Evolutionary conservation across 73 alveolate species (phyloP).

Genomic region (Paraurostyla sp.): DNA sequence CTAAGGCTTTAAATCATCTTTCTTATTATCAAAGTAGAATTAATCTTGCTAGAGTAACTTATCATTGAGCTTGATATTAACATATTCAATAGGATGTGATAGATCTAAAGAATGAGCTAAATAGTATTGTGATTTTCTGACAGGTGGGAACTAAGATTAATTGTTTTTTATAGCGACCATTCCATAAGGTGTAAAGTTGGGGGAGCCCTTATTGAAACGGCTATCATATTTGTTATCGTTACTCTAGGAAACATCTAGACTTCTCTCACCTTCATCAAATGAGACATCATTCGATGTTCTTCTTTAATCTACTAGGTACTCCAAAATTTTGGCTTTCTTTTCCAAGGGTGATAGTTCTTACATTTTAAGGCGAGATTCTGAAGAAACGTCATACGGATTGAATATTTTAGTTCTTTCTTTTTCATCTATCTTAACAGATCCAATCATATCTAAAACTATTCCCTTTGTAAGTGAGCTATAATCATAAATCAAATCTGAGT

Average conservation of each 20-base stretch:
- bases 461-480: neutral
- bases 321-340: slow-evolving; percentile 22
- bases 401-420: neutral
- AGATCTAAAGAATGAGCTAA: slow-evolving; percentile 19
- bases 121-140: neutral
- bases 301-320: neutral
- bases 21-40: slow-evolving; percentile 10
- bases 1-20: neutral
- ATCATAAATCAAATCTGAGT: neutral
- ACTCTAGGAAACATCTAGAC: too few species aligned
- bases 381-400: neutral
- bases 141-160: slow-evolving; percentile 27
- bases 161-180: too few species aligned
- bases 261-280: too few species aligned
- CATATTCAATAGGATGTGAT: slow-evolving; percentile 16
- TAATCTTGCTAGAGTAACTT: neutral
- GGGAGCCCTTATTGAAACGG: too few species aligned
- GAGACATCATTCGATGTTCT: neutral
- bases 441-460: neutral
- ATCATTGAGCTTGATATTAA: slow-evolving; percentile 2
- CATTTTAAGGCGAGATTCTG: neutral
- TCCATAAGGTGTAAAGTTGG: too few species aligned
- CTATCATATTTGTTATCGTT: too few species aligned
- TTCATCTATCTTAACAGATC: neutral
- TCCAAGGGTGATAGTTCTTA: neutral